Base-by-base conservation (phyloP, 1,139 yeast genomes). In the Debaryomyces coudertii region DNA sequence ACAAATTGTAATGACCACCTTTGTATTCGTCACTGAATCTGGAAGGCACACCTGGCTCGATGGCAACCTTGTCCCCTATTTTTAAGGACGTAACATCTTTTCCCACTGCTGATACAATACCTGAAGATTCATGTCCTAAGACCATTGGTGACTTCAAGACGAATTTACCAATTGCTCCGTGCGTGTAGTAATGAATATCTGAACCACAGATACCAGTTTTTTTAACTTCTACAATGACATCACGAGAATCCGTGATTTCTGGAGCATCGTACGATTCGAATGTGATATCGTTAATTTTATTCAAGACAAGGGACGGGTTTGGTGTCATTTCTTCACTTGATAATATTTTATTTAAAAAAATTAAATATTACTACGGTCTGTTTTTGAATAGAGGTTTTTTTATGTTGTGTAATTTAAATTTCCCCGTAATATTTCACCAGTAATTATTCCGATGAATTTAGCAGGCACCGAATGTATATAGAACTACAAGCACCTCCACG, bases 121-220 rank as follows among this genome's bases (percentile, higher is more conserved):
- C 96, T 5, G 92, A 71, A 14, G 88, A 81, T 60, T 86, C 93
- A 61, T 86, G 93, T 25, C 93, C 93, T 53, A 86, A 71, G 15
- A 85, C 87, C 85, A 83, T 83, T 47, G 87, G 87, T 39, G 71
- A 69, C 47, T 76, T 75, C 58, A 86, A 79, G 5, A 79, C 77
- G 53, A 83, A 85, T 15, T 82, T 79, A 14, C 96, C 96, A 59
- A 89, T 87, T 50, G 77, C 76, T 23, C 96, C 96, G 54, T 85
- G 87, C 41, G 83, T 80, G 60, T 83, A 88, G 73, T 85, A 90
- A 61, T 89, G 96, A 51, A 88, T 86, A 63, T 88, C 96, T 4
- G 90, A 83, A 4, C 96, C 96, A 65, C 97, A 90, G 51, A 90
- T 84, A 42, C 97, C 97, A 0, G 96, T 90, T 42, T 68, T 66